Percentiles rank a stretch among this genome's conserved stretches.
Evolutionary conservation across 768 basidiomycete genomes (phyloP).

Genomic region (Kondoa malvinella): DNA sequence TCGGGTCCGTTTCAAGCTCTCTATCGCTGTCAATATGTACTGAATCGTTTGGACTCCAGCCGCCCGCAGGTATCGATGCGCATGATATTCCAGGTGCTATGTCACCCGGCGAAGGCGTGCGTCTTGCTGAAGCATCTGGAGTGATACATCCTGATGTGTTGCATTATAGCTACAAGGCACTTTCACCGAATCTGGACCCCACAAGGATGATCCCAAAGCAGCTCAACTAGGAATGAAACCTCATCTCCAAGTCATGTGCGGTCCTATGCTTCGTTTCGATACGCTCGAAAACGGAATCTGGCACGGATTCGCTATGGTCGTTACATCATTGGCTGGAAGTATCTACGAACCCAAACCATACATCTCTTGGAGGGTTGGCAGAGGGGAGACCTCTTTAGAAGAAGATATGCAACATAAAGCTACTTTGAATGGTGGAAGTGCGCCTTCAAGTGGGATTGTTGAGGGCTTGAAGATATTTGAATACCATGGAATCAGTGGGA

Average conservation of each 20-base stretch:
- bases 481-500: slow-evolving; percentile 37
- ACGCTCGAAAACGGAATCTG: slow-evolving; percentile 67
- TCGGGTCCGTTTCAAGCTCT: too few relatives aligned
- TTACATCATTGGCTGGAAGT: slow-evolving; percentile 67
- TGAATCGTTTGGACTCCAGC: too few relatives aligned
- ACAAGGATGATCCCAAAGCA: slow-evolving; percentile 10
- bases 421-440: slow-evolving; percentile 6
- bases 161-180: background rate
- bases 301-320: slow-evolving; percentile 73
- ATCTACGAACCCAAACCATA: slow-evolving; percentile 56
- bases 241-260: slow-evolving; percentile 21
- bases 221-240: slow-evolving; percentile 18
- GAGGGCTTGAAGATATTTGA: slow-evolving; percentile 24
- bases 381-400: slow-evolving; percentile 24
- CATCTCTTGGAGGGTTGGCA: slow-evolving; percentile 62
- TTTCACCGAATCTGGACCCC: slow-evolving; percentile 1
- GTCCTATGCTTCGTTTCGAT: slow-evolving; percentile 36
- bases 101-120: slow-evolving; percentile 4
- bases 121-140: background rate
- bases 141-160: background rate
- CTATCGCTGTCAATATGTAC: too few relatives aligned
- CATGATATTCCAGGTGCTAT: slow-evolving; percentile 13
- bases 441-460: too few relatives aligned
- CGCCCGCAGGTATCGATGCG: slow-evolving; percentile 10
- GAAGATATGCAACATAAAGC: background rate